Evolutionary conservation across 441 rosid genomes (phyloP), one percentile per base, ranked within the genome.

Genomic region (Erysimum cheiri): DNA sequence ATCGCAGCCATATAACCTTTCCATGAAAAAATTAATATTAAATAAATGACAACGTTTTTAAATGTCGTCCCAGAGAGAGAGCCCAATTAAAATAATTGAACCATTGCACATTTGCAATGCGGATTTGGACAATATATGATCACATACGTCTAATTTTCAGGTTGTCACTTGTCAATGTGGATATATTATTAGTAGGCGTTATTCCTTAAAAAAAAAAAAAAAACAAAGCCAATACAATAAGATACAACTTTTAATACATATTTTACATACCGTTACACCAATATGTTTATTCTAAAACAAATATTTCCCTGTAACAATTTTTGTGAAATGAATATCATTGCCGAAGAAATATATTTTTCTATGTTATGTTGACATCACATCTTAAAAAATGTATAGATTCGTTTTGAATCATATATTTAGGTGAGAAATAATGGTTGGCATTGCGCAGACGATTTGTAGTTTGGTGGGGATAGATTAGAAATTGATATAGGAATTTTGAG

Each of bases 391-490:
- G 29, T 50, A 61, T 40, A 63, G 13, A 36, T 11, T 43, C 14
- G 28, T 53, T 53, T 39, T 35, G 28, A 24, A 22, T 31, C 44
- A 33, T 8, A 31, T n/a, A 37, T 24, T 6, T 46, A 35, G 36
- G 46, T 47, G 66, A 64, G 44, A 58, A 65, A 39, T 1, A 15
- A 33, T 31, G 43, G 46, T 57, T 48, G 50, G 8, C 17, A 26
- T 12, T 67, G n/a, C 17, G 15, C 4, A 43, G 50, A 67, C 57
- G 64, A 53, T 60, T 55, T 35, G 47, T 35, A 74, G 73, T 74
- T 67, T 74, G 73, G 78, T 61, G 68, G 41, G 35, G 71, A 67
- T 67, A 67, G 77, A 33, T 73, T 24, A 15, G 77, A 73, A 73
- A 37, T 13, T 33, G 40, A 33, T 33, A 33, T 24, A 32, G 32